A percentile compares a stretch with the other conserved stretches of the same genome.
phyloP scores from a whole-genome alignment of 2,329 filamentous ascomycete genomes.

The Dactylellina parvicollis region DNA sequence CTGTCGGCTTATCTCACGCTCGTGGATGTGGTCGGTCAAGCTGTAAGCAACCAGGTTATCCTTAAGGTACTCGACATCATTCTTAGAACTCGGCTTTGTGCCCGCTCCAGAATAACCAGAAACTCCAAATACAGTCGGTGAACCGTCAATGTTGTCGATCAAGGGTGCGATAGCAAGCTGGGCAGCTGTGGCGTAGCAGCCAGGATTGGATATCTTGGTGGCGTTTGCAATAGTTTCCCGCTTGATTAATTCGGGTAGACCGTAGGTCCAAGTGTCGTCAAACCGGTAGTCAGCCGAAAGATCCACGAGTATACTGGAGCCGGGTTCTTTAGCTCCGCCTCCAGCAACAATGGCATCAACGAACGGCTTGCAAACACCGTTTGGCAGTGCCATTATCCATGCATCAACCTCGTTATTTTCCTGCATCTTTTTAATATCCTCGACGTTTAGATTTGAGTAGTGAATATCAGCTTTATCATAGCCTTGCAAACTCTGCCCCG shows the following conservation, averaged over 20 bases:
- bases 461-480: conserved; percentile 87
- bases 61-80: conserved; percentile 81
- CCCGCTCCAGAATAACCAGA: conserved; percentile 95
- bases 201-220: conserved; percentile 87
- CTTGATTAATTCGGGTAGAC: conserved; percentile 84
- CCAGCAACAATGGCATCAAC: conserved; percentile 85
- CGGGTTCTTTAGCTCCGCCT: conserved; percentile 58
- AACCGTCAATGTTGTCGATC: conserved; percentile 77
- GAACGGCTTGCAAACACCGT: conserved; percentile 92
- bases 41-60: conserved; percentile 93
- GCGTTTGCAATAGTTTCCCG: conserved; percentile 79
- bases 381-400: conserved; percentile 97
- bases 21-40: conserved; percentile 92
- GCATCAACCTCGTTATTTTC: conserved; percentile 86
- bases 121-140: conserved; percentile 87
- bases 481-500: conserved; percentile 83
- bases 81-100: conserved; percentile 93
- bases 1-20: conserved; percentile 85
- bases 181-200: conserved; percentile 93
- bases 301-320: conserved; percentile 84
- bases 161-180: conserved; percentile 89
- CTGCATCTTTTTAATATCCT: conserved; percentile 87
- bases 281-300: conserved; percentile 97
- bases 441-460: conserved; percentile 88
- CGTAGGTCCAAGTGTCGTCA: conserved; percentile 85